These are phyloP conservation scores for Penicillium lagena DNA, from an alignment of 495 filamentous ascomycete genomes.

Conservation along the genomic window DNA sequence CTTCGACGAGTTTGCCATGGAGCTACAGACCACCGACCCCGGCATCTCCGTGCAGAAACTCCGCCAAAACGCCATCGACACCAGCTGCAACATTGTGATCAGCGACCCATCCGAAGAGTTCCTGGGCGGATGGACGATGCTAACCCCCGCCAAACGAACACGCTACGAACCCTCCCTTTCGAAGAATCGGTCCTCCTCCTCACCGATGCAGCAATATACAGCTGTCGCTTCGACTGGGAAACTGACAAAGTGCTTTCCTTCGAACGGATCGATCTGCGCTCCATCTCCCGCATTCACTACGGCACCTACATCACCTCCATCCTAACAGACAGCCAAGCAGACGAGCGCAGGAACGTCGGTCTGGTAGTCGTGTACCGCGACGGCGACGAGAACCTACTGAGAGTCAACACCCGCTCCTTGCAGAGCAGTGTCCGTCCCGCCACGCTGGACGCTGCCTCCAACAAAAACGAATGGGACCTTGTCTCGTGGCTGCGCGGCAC, in stretches of 20 bases:
- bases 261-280: constrained; percentile 73
- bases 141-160: constrained; percentile 59
- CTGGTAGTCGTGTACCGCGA: constrained; percentile 71
- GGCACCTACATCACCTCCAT: constrained; percentile 89
- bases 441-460: constrained; percentile 20
- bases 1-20: constrained; percentile 86
- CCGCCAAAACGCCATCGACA: constrained; percentile 83
- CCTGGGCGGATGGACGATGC: constrained; percentile 75
- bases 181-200: constrained; percentile 82
- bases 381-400: constrained; percentile 55
- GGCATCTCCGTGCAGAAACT: constrained; percentile 77
- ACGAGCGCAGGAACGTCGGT: constrained; percentile 76
- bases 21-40: constrained; percentile 82
- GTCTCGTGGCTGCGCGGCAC: constrained; percentile 34
- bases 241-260: constrained; percentile 87
- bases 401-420: constrained; percentile 80
- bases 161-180: constrained; percentile 59
- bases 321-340: constrained; percentile 62
- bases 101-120: constrained; percentile 78
- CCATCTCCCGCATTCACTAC: constrained; percentile 61
- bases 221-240: constrained; percentile 86
- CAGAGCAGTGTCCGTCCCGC: constrained; percentile 43
- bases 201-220: constrained; percentile 78
- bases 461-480: constrained; percentile 28
- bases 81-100: constrained; percentile 74